Base-by-base conservation (phyloP, 345 rosid genomes). In the Crucihimalaya himalaica region DNA sequence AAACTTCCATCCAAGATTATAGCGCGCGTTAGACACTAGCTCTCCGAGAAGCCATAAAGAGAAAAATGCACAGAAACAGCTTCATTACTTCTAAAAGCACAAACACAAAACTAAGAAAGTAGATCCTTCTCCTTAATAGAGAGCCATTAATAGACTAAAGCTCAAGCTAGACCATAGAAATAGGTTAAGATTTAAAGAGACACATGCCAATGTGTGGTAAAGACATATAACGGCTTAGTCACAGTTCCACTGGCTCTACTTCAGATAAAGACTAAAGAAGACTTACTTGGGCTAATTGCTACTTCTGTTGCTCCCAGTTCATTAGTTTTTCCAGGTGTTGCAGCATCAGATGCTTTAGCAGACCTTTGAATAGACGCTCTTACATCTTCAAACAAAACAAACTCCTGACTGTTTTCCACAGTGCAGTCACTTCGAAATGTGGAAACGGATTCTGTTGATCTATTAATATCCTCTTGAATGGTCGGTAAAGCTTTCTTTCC, bases 391-490 rank as follows among this genome's bases (percentile, higher is more conserved):
- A 96, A 92, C 68, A 96, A 81, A 68, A 81, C 93, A 45, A 68
- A 84, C 73, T 89, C 97, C 16, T 85, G 84, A 80, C 83, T 84
- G 70, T 82, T 85, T 16, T 83, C 43, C 10, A 88, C 83, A 77
- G 85, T 79, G 77, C 80, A 63, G 35, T 89, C 99, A 76, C 93
- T 87, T 11, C 74, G 86, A 48, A 90, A 82, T 4, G 95, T 88
- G 25, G 97, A 86, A 37, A 88, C 72, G 10, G 98, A 96, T 37
- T 96, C 99, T 3, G 83, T 83, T 6, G 99, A 96, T 80, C 78
- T 82, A 35, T 75, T 79, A 18, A 83, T 23, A 70, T 88, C 98
- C 83, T 96, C 99, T 73, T 81, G 73, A 64, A 96, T 96, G 65
- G 83, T 84, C 23, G 93, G 89, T 57, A 96, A 84, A 56, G 58